Base-by-base conservation (phyloP, 257 asterid genomes). In the Forsythia viridissima region DNA sequence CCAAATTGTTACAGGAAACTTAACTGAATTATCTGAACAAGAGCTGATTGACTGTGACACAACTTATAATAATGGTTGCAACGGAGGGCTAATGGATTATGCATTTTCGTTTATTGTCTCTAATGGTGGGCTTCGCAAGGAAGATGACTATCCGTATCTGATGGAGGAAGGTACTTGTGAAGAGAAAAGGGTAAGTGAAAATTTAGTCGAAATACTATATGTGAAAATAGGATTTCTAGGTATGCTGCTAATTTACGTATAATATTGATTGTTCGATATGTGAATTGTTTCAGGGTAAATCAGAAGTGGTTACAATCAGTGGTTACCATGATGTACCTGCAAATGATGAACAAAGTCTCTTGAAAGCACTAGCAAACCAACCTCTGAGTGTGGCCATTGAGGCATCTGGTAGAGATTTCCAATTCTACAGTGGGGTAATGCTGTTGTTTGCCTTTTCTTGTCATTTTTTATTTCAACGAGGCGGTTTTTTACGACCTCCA, bases 381-480 rank as follows among this genome's bases (percentile, higher is more conserved):
- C 96, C 96, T 10, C 24, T 92, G 6, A 92, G 94, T n/a, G 87
- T 92, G 44, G 97, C 96, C 83, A 91, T 92, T 48, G 94, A 92
- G 39, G 97, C 97, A 84, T 86, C 94, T 24, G 92, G 90, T 6
- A 80, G 88, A 84, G 96, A 86, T 71, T 88, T 92, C 78, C 97
- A 91, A 70, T 91, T 91, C 87, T 92, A 89, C 85, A 88, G 86
- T 36, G 94, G 92, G 85, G 96, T 92, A 83, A 70, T 21, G 75
- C 21, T 37, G 55, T 67, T 30, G 83, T 70, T 20, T 16, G 5
- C 18, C 4, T 5, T 37, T 15, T 6, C 20, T n/a, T 8, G 24
- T 20, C 24, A 39, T 38, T 71, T 6, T 72, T 41, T 11, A 18
- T 43, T 11, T 24, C 57, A 37, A 68, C 39, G 65, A 16, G 18